Conservation (phyloP, 345 rosid genomes). For the Barbarea vulgaris region DNA sequence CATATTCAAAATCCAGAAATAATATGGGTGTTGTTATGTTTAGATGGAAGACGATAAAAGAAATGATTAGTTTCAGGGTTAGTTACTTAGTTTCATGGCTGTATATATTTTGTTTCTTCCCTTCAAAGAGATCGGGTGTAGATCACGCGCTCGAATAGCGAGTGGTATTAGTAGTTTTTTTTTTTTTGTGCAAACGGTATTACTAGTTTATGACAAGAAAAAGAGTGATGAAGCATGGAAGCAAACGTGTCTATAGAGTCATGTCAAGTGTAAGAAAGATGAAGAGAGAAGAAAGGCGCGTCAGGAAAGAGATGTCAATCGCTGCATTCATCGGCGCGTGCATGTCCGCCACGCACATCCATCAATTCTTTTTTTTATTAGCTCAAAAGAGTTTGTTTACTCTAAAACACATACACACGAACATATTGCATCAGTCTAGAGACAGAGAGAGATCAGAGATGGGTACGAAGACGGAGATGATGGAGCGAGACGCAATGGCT, state of each 20-base stretch:
- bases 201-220: neutral
- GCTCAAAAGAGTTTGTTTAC: neutral
- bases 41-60: neutral
- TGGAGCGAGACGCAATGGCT: conserved; percentile 58
- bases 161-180: neutral
- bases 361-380: conserved; percentile 8
- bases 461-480: conserved; percentile 34
- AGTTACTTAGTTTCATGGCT: neutral
- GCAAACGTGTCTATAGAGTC: conserved; percentile 35
- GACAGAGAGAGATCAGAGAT: conserved; percentile 1
- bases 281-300: conserved; percentile 3
- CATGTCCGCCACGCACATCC: conserved; percentile 42
- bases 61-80: neutral
- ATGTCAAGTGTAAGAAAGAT: conserved; percentile 31
- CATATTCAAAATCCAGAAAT: neutral
- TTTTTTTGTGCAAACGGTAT: too few species aligned
- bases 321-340: conserved; percentile 23
- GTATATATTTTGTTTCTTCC: neutral
- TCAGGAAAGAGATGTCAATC: conserved; percentile 35
- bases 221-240: conserved; percentile 22
- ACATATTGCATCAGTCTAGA: conserved; percentile 18
- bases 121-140: neutral
- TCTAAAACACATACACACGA: conserved; percentile 8
- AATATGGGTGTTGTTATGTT: neutral
- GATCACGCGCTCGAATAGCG: neutral